Percentiles rank a stretch among this genome's conserved stretches.
phyloP scores from a whole-genome alignment of 2,329 filamentous ascomycete genomes.

The Fusarium robinianum region DNA sequence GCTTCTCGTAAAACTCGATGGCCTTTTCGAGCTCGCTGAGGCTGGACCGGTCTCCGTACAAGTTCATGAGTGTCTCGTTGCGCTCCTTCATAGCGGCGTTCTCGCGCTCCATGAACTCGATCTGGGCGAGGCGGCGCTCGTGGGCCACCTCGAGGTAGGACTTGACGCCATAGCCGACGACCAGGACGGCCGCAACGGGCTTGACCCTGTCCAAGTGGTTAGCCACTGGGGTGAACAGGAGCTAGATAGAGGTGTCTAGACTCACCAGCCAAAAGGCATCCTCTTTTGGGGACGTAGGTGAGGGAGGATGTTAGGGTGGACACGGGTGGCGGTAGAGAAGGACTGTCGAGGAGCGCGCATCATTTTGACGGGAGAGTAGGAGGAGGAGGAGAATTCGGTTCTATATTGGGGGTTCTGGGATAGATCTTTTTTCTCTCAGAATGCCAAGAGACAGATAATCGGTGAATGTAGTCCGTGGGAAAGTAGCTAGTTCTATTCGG shows the following conservation, averaged over 20 bases:
- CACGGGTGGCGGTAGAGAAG: constrained; percentile 37
- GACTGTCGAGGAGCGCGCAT: constrained; percentile 33
- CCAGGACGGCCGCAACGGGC: constrained; percentile 39
- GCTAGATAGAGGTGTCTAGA: constrained; percentile 2
- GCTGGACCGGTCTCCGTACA: constrained; percentile 55
- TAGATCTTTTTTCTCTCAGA: constrained; percentile 9
- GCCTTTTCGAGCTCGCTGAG: constrained; percentile 55
- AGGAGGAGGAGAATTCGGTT: constrained; percentile 6
- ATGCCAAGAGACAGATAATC: too few species aligned
- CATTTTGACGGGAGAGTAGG: constrained; percentile 30
- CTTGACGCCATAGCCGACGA: constrained; percentile 44
- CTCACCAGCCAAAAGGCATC: constrained; percentile 35
- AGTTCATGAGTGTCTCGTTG: constrained; percentile 52
- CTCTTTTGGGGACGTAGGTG: constrained; percentile 34
- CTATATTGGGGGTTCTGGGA: constrained; percentile 10
- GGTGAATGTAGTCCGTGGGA: too few species aligned
- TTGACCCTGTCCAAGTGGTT: constrained; percentile 38
- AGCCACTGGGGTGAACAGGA: constrained; percentile 7
- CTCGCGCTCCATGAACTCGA: constrained; percentile 41
- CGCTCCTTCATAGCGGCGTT: constrained; percentile 43
- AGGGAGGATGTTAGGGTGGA: constrained; percentile 38
- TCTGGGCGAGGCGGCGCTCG: constrained; percentile 36
- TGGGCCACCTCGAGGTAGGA: constrained; percentile 38
- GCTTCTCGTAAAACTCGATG: constrained; percentile 51
- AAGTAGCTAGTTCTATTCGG: too few species aligned